phyloP scores from a whole-genome alignment of 805 yeast genomes.

The Pichia thaimueangensis region DNA sequence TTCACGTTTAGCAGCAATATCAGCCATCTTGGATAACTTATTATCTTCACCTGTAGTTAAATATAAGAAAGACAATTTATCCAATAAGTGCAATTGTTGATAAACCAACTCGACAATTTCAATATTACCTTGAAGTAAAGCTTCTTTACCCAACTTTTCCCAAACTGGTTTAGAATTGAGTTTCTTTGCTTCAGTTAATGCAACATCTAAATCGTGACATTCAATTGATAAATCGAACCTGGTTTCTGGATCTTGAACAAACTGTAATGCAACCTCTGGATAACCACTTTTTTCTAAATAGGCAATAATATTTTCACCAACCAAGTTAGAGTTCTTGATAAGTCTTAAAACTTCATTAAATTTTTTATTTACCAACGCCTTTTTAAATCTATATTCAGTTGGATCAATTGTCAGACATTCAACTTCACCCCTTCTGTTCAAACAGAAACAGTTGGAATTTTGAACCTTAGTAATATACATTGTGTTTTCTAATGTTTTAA shows the following conservation, averaged over 20 bases:
- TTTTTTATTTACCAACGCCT: constrained; percentile 82
- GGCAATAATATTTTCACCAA: constrained; percentile 95
- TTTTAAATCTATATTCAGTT: constrained; percentile 94
- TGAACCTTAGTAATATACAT: constrained; percentile 69
- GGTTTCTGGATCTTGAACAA: constrained; percentile 93
- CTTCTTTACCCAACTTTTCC: constrained; percentile 80
- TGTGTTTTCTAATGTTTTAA: constrained; percentile 86
- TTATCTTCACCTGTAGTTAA: constrained; percentile 73
- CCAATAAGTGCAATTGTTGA: constrained; percentile 82
- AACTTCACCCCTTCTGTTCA: constrained; percentile 80
- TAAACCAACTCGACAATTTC: constrained; percentile 79
- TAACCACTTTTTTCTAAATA: constrained; percentile 92
- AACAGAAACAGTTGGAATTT: constrained; percentile 68
- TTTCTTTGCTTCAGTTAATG: constrained; percentile 80
- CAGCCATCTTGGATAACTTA: constrained; percentile 76
- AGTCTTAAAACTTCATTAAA: constrained; percentile 87
- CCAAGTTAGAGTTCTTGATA: constrained; percentile 82
- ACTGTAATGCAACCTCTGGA: constrained; percentile 96
- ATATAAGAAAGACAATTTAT: constrained; percentile 84
- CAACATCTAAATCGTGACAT: constrained; percentile 82
- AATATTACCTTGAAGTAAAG: constrained; percentile 82
- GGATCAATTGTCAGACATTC: constrained; percentile 81
- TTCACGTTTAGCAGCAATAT: constrained; percentile 83
- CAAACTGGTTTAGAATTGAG: constrained; percentile 65
- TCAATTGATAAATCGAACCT: constrained; percentile 93